Evolutionary conservation across 176 grass and related monocot species (phyloP).

Genomic region (Oryza rufipogon): DNA sequence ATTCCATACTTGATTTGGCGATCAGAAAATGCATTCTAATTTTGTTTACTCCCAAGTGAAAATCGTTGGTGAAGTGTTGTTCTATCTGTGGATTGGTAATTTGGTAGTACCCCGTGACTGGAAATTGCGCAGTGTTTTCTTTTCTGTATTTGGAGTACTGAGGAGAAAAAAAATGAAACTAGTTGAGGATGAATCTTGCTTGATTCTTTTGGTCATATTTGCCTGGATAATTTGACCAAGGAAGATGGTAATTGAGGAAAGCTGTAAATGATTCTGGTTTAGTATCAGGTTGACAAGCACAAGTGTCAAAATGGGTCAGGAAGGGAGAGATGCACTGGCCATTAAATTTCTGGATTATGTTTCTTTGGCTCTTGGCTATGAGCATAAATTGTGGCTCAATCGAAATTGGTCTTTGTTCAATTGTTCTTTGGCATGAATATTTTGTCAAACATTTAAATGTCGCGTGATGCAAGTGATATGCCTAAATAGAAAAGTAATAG

Average conservation of each 20-base stretch:
- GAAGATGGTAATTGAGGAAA: neutral
- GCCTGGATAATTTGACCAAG: neutral
- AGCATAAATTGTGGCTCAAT: neutral
- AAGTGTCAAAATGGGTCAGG: neutral
- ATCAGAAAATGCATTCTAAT: neutral
- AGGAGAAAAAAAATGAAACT: neutral
- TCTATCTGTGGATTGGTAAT: neutral
- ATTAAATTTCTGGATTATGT: neutral
- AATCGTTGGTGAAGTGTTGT: neutral
- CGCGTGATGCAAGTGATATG: neutral
- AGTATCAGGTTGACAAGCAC: neutral
- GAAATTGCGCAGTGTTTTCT: neutral
- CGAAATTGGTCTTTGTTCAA: constrained; percentile 12
- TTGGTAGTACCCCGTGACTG: neutral
- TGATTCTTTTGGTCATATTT: neutral
- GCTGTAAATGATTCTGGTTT: neutral
- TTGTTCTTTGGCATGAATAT: neutral
- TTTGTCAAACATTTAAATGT: neutral
- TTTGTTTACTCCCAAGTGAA: neutral
- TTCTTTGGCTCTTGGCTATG: neutral
- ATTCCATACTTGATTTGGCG: neutral
- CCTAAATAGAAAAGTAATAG: neutral
- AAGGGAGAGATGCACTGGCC: neutral
- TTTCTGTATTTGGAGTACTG: neutral
- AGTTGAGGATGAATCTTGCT: neutral